Conservation (phyloP, 208 protist species). For the Trypanosoma platydactyli region DNA sequence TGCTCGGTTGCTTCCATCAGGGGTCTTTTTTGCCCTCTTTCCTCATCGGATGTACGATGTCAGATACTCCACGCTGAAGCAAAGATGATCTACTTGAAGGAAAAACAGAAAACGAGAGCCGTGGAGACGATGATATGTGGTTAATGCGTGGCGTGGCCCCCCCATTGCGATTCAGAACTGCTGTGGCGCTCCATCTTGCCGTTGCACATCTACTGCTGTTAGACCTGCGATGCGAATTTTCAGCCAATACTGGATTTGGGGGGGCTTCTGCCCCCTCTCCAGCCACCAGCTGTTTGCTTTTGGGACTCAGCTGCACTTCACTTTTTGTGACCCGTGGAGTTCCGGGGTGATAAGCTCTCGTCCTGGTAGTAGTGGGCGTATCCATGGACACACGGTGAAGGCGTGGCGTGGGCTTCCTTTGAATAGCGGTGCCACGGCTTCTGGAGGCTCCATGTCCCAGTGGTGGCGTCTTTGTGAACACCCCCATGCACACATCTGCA, state of each 20-base stretch:
- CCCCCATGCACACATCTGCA: slow-evolving; percentile 33
- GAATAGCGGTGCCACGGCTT: slow-evolving; percentile 38
- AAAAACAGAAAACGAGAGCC: background rate
- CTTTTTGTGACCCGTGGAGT: slow-evolving; percentile 3
- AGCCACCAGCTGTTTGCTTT: background rate
- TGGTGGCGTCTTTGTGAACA: slow-evolving; percentile 8
- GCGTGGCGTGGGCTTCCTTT: slow-evolving; percentile 38
- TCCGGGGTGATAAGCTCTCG: background rate
- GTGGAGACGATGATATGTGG: background rate
- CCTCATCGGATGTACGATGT: background rate
- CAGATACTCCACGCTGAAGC: background rate
- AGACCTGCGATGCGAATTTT: slow-evolving; percentile 5
- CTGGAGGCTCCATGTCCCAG: slow-evolving; percentile 21
- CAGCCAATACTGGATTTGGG: background rate
- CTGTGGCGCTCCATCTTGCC: background rate
- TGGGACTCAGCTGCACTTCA: background rate
- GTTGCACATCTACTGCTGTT: background rate
- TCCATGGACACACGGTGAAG: slow-evolving; percentile 26
- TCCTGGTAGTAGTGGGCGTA: background rate
- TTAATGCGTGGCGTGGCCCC: background rate
- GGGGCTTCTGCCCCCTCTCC: background rate
- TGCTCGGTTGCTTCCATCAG: too few species aligned
- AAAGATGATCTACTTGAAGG: slow-evolving; percentile 2
- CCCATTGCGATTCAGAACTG: background rate
- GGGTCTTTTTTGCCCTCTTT: background rate